Base-by-base conservation (phyloP, 2,329 filamentous ascomycete genomes). In the Cladosporium sphaerospermum region DNA sequence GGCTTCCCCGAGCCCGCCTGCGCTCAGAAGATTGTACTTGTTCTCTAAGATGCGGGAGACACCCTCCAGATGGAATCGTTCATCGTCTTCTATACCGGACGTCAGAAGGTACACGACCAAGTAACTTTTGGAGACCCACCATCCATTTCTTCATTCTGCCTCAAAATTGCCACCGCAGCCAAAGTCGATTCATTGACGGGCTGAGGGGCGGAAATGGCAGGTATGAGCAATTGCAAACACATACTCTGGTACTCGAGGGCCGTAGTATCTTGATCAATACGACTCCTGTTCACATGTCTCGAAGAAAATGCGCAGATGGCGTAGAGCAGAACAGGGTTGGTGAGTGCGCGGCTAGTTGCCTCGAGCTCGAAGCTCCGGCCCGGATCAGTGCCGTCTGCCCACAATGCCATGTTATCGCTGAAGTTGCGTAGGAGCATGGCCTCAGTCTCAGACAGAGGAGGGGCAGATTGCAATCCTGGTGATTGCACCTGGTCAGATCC, bases 81-180 rank as follows among this genome's bases (percentile, higher is more conserved):
- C 64, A 51, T 74, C 71, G 3, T 63, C 59, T 33, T 69, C 66
- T 50, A 16, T 23, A 9, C 10, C 4, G 9, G n/a, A 19, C 13
- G 28, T 49, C 9, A 49, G 36, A 18, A 32, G 28, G 46, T 36
- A 4, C 11, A 33, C 2, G 7, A 41, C 2, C 10, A 32, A 11
- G 10, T 14, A 9, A 18, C 9, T 4, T 13, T 10, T 4, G 19
- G 19, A 28, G 13, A 47, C 46, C 42, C 36, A 43, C 47, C 47
- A 19, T 67, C 67, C 66, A 69, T 69, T 52, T 78, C 76, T 59
- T 78, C 76, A 50, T 78, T 76, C 4, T 77, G 66, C 0, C 76
- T 70, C 16, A 78, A 61, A 5, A 78, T 69, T 8, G 78, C 76
- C 0, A 79, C 75, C 0, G 75, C 73, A 1, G 75, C 69, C 0